Evolutionary conservation across 768 basidiomycete genomes (phyloP).

Genomic region (Rhodosporidiobolus odoratus): DNA sequence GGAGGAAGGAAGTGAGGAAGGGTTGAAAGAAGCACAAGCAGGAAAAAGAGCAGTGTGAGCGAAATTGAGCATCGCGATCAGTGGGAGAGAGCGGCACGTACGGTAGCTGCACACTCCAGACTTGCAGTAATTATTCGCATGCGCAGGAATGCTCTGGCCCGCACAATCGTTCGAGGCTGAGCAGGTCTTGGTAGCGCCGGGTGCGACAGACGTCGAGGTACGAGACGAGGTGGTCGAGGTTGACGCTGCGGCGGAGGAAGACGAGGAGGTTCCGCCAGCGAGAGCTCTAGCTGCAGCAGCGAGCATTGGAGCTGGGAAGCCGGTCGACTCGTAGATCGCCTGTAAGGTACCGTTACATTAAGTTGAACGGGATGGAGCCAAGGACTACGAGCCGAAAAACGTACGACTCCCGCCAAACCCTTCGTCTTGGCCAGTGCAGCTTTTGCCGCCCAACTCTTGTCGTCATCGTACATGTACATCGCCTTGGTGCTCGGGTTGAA

Average conservation of each 20-base stretch:
- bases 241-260: background rate
- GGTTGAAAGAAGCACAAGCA: no score
- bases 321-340: slow-evolving; percentile 33
- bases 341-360: background rate
- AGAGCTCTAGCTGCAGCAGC: background rate
- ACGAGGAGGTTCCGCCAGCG: background rate
- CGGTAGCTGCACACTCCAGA: background rate
- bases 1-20: no score
- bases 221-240: background rate
- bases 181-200: background rate
- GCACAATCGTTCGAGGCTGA: background rate
- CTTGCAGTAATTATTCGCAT: background rate
- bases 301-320: slow-evolving; percentile 1
- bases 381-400: background rate
- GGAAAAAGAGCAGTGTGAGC: background rate
- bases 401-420: slow-evolving; percentile 30
- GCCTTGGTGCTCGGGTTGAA: slow-evolving; percentile 11
- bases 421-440: slow-evolving; percentile 8
- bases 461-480: slow-evolving; percentile 28
- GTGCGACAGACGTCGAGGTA: background rate
- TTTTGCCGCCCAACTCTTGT: slow-evolving; percentile 2
- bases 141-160: background rate
- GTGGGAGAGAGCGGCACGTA: background rate
- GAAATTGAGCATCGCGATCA: background rate
- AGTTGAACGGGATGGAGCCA: background rate